These are phyloP conservation scores for Leavenworthia alabamica DNA, from an alignment of 345 rosid species.

Conservation along the genomic window DNA sequence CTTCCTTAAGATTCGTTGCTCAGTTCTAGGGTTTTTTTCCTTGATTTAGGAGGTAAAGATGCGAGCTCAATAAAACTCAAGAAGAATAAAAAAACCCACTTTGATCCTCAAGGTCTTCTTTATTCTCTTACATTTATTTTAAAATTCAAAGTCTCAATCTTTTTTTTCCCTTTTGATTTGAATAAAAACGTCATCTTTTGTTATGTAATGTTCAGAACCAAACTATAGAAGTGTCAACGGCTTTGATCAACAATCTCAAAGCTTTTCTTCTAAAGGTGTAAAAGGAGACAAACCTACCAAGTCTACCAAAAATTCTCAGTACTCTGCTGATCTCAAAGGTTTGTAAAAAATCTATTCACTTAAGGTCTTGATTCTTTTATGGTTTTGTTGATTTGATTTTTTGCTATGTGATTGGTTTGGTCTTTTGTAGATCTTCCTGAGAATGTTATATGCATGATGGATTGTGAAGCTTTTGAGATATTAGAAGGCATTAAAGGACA, in stretches of 20 bases:
- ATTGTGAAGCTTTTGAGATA: conserved; percentile 71
- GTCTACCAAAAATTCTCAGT: not conserved
- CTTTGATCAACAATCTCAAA: conserved; percentile 35
- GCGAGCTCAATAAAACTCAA: conserved; percentile 36
- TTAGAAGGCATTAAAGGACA: conserved; percentile 75
- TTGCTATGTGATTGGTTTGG: conserved; percentile 3
- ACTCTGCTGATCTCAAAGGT: not conserved
- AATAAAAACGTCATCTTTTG: not conserved
- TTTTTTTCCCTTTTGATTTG: not conserved
- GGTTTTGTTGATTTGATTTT: not conserved
- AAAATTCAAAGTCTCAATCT: not conserved
- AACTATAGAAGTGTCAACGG: conserved; percentile 23
- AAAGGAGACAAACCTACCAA: not conserved
- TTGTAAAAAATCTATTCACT: not conserved
- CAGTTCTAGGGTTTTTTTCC: not conserved
- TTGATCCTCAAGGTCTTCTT: conserved; percentile 41
- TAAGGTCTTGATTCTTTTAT: not conserved
- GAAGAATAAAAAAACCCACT: conserved; percentile 46
- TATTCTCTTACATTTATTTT: not conserved
- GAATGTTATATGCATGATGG: conserved; percentile 67
- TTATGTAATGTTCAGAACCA: not conserved
- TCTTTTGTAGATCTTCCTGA: conserved; percentile 63
- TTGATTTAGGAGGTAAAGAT: conserved; percentile 44
- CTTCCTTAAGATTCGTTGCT: not conserved
- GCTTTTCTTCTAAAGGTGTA: conserved; percentile 35